phyloP scores from a whole-genome alignment of 257 asterid genomes.

The Solanum clarkiae region DNA sequence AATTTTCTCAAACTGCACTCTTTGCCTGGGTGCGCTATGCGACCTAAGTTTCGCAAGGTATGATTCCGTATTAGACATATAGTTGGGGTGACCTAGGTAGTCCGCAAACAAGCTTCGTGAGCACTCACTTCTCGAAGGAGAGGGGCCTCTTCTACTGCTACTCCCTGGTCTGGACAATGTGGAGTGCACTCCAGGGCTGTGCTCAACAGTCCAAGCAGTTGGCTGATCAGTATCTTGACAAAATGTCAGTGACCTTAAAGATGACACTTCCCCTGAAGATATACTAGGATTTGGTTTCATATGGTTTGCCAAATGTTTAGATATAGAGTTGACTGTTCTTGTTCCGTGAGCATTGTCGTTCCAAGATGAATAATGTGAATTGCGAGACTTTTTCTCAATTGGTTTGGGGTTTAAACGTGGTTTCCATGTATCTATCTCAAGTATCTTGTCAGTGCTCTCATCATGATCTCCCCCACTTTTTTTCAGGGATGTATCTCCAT shows the following conservation, averaged over 20 bases:
- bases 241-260: constrained; percentile 24
- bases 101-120: constrained; percentile 55
- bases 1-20: constrained; percentile 46
- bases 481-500: constrained; percentile 4
- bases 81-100: constrained; percentile 51
- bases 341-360: constrained; percentile 31
- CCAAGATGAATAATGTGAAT: constrained; percentile 40
- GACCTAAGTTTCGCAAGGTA: constrained; percentile 76
- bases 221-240: constrained; percentile 31
- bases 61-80: constrained; percentile 83
- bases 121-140: constrained; percentile 54
- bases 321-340: constrained; percentile 10
- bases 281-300: constrained; percentile 64
- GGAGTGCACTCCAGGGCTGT: constrained; percentile 52
- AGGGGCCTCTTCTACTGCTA: constrained; percentile 39
- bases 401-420: constrained; percentile 31
- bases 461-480: constrained; percentile 25
- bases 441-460: constrained; percentile 66
- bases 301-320: constrained; percentile 31
- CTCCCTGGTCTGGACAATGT: constrained; percentile 47
- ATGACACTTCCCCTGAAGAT: constrained; percentile 63
- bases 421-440: constrained; percentile 82
- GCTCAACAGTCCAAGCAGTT: constrained; percentile 33
- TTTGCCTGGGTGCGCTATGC: constrained; percentile 89
- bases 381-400: constrained; percentile 17